These are phyloP conservation scores for Drechslerella dactyloides DNA, from an alignment of 2,329 filamentous ascomycete genomes.

Conservation along the genomic window DNA sequence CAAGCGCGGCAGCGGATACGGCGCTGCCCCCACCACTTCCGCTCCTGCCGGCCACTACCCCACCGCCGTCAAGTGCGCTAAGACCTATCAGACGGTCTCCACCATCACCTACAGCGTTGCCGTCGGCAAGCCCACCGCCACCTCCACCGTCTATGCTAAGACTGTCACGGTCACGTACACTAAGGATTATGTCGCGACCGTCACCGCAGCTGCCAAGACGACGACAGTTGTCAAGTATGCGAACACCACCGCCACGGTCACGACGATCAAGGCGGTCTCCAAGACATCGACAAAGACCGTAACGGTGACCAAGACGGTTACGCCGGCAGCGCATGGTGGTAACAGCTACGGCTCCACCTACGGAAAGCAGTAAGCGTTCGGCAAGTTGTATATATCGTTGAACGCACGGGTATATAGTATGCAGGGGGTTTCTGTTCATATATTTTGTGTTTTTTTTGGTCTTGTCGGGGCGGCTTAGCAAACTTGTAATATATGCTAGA, in stretches of 20 bases:
- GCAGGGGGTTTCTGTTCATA: background rate
- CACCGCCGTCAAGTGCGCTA: constrained; percentile 37
- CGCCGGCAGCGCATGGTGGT: constrained; percentile 21
- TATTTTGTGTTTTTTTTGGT: background rate
- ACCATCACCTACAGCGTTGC: constrained; percentile 21
- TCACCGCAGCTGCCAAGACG: background rate
- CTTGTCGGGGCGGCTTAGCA: background rate
- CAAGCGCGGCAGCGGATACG: constrained; percentile 10
- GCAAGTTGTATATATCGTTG: too few species aligned
- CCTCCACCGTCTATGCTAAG: constrained; percentile 21
- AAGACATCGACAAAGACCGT: constrained; percentile 24
- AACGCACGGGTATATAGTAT: too few species aligned
- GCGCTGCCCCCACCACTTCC: constrained; percentile 19
- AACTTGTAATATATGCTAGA: background rate
- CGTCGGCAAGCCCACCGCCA: constrained; percentile 5
- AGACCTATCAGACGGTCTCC: constrained; percentile 33
- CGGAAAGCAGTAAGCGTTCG: background rate
- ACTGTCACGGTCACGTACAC: constrained; percentile 25
- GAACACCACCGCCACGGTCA: constrained; percentile 14
- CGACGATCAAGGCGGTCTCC: constrained; percentile 15
- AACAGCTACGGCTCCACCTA: constrained; percentile 14
- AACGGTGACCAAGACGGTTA: constrained; percentile 13
- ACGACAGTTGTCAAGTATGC: background rate
- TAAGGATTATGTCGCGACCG: constrained; percentile 23
- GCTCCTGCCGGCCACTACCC: constrained; percentile 7